phyloP scores from a whole-genome alignment of 495 filamentous ascomycete species.

The Chlorociboria aeruginascens region DNA sequence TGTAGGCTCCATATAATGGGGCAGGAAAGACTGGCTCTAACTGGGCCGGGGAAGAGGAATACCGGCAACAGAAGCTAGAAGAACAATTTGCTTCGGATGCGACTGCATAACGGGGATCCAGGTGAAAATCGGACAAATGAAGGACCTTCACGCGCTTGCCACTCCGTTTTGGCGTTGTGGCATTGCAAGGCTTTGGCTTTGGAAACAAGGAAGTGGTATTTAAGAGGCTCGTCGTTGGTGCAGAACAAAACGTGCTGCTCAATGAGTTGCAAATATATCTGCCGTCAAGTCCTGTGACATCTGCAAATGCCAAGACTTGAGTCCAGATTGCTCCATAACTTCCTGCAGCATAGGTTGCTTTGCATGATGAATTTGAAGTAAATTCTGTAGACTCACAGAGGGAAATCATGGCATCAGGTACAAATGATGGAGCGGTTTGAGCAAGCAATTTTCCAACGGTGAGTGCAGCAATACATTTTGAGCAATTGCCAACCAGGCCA shows the following conservation, averaged over 20 bases:
- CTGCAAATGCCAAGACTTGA: slow-evolving; percentile 41
- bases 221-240: slow-evolving; percentile 30
- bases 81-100: slow-evolving; percentile 46
- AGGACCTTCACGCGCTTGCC: slow-evolving; percentile 45
- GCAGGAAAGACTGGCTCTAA: slow-evolving; percentile 31
- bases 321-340: slow-evolving; percentile 44
- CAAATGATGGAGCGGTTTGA: slow-evolving; percentile 30
- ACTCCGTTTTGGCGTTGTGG: slow-evolving; percentile 29
- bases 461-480: slow-evolving; percentile 40
- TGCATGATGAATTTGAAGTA: slow-evolving; percentile 31
- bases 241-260: slow-evolving; percentile 32
- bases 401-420: slow-evolving; percentile 37
- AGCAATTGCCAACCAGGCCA: slow-evolving; percentile 29
- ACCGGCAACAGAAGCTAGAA: slow-evolving; percentile 40
- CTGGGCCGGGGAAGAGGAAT: slow-evolving; percentile 21
- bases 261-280: slow-evolving; percentile 45
- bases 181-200: slow-evolving; percentile 40
- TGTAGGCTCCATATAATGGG: slow-evolving; percentile 39
- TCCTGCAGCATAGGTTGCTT: slow-evolving; percentile 29
- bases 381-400: slow-evolving; percentile 36
- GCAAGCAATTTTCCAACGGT: slow-evolving; percentile 38
- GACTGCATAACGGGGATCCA: slow-evolving; percentile 45
- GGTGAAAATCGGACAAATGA: slow-evolving; percentile 48
- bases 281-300: slow-evolving; percentile 43
- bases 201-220: slow-evolving; percentile 36